Base-by-base conservation (phyloP, 176 grass and related monocot species). In the Lolium perenne region DNA sequence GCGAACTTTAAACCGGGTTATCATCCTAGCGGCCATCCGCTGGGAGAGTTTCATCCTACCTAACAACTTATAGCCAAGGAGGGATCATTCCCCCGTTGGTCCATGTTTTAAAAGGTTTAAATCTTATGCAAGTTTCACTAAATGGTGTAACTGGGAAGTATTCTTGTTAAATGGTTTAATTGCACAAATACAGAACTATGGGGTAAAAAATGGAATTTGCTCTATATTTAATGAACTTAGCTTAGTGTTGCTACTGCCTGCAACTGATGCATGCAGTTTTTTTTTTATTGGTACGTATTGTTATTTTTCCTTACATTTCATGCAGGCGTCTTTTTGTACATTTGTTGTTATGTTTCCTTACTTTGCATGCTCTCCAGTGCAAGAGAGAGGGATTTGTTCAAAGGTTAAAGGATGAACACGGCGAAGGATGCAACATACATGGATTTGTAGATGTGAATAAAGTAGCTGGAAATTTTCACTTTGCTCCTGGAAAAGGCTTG, bases 391-490 rank as follows among this genome's bases (percentile, higher is more conserved):
- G 97, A 69, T 99, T 92, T 20, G 89, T 95, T 60, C 92, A 93
- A 83, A 99, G 84, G 89, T 84, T 96, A 75, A 99, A 90, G 88
- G 97, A 96, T 65, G 97, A 99, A 89, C 70, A 94, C 77, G 97
- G 97, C 40, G 97, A 99, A 96, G 97, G 97, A 38, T 99, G 97
- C 83, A 99, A 87, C 77, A 94, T 99, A 72, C 88, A 99, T 88
- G 97, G 97, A 85, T 93, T 94, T 79, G 83, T 96, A 91, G 89
- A 99, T 91, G 97, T 99, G 58, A 99, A 92, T 89, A 99, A 93
- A 96, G 97, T 99, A 71, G 97, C 97, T 58, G 97, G 97, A 60
- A 99, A 99, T 90, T 99, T 99, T 84, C 97, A 99, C 89, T 99
- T 99, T 60, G 94, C 97, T 80, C 94, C 97, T 87, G 97, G 94